Base-by-base conservation (phyloP, 176 grass and related monocot genomes). In the Raddia distichophylla region DNA sequence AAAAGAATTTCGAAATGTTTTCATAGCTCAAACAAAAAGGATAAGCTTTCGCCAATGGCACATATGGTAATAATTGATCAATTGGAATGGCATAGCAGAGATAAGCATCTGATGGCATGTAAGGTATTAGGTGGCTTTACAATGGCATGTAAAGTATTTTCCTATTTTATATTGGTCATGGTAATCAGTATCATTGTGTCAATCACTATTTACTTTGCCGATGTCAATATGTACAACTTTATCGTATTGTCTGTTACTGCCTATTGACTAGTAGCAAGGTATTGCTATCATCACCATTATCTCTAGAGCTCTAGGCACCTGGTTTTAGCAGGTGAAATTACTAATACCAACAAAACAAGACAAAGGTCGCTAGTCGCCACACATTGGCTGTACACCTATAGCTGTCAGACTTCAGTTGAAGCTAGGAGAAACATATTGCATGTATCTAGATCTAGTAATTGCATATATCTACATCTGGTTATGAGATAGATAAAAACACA, bases 241-340 rank as follows among this genome's bases (percentile, higher is more conserved):
- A 35, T 20, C 61, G 35, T 16, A 42, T n/a, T 60, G 7, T 15
- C 20, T 53, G 10, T 33, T 16, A 55, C 47, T 62, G 51, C 13
- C 27, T 10, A 22, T 27, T 53, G 56, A 61, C 3, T 42, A 54
- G 40, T 12, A 60, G 43, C 14, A 20, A 47, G 6, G 43, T 11
- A 1, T 13, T 60, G 13, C 67, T 47, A 17, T 13, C 44, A 7
- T 78, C 35, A 54, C 44, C 45, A 61, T 69, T 64, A 44, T 80
- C 73, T 62, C 5, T 73, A 79, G n/a, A 44, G 73, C 73, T 62
- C 2, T 73, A 79, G n/a, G 27, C 5, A 47, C 40, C 58, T 44
- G 2, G 6, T 45, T 65, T 79, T 64, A 63, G 45, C 19, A 55
- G 45, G 37, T 78, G 32, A 12, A 74, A 10, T n/a, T 22, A 22